A percentile compares a stretch with the other conserved stretches of the same genome.
These are phyloP conservation scores for Torulaspora franciscae DNA, from an alignment of 805 yeast genomes.

Conservation along the genomic window DNA sequence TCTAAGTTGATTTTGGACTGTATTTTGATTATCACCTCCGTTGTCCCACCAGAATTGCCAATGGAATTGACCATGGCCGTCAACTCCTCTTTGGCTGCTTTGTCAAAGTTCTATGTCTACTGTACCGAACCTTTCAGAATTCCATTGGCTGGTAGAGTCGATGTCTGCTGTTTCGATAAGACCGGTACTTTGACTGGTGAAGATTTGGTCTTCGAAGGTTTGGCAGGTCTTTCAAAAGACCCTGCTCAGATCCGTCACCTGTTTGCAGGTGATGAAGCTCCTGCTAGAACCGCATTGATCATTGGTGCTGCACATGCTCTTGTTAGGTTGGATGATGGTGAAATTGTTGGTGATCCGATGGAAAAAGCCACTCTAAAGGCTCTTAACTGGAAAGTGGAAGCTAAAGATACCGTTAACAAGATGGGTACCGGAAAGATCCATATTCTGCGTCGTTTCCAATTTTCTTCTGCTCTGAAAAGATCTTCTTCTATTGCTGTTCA, in stretches of 20 bases:
- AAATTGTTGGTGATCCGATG: slow-evolving; percentile 98
- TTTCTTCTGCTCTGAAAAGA: slow-evolving; percentile 91
- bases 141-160: slow-evolving; percentile 96
- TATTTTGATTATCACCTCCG: slow-evolving; percentile 92
- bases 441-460: slow-evolving; percentile 91
- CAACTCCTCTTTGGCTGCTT: slow-evolving; percentile 80
- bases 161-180: slow-evolving; percentile 97
- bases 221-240: slow-evolving; percentile 66
- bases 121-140: slow-evolving; percentile 99
- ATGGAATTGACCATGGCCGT: slow-evolving; percentile 99
- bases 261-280: slow-evolving; percentile 53
- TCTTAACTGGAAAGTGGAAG: slow-evolving; percentile 77
- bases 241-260: slow-evolving; percentile 50
- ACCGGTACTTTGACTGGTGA: slow-evolving; percentile 98
- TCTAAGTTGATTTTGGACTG: slow-evolving; percentile 92
- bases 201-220: slow-evolving; percentile 91
- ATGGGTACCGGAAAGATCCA: slow-evolving; percentile 45
- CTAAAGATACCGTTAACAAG: slow-evolving; percentile 64
- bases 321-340: slow-evolving; percentile 92
- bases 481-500: slow-evolving; percentile 78
- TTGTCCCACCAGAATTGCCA: slow-evolving; percentile 97
- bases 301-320: slow-evolving; percentile 96
- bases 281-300: slow-evolving; percentile 61
- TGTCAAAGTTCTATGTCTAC: slow-evolving; percentile 81
- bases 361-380: slow-evolving; percentile 92